A percentile compares a stretch with the other conserved stretches of the same genome.
Evolutionary conservation across 257 asterid species (phyloP).

Genomic region (Solanum raphanifolium): DNA sequence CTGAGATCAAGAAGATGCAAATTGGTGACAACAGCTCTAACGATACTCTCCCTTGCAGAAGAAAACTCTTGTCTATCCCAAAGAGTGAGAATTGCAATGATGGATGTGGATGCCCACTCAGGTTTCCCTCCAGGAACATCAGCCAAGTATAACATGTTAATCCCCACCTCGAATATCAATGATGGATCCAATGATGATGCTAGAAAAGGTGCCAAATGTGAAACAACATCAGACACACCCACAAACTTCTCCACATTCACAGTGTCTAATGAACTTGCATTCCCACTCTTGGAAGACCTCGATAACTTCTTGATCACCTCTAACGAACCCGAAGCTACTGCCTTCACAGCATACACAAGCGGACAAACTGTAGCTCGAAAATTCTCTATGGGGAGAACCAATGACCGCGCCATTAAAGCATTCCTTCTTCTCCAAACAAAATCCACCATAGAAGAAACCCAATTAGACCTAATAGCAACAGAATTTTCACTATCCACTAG

Average conservation of each 20-base stretch:
- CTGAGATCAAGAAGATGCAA: slow-evolving; percentile 88
- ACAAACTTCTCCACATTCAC: slow-evolving; percentile 59
- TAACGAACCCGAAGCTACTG: slow-evolving; percentile 69
- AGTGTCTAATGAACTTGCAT: slow-evolving; percentile 17
- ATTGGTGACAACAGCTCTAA: slow-evolving; percentile 82
- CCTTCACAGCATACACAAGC: slow-evolving; percentile 70
- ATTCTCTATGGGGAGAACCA: slow-evolving; percentile 72
- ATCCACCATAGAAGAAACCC: slow-evolving; percentile 76
- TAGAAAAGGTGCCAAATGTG: slow-evolving; percentile 81
- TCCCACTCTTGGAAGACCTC: slow-evolving; percentile 36
- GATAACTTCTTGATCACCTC: slow-evolving; percentile 70
- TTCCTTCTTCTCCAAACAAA: slow-evolving; percentile 67
- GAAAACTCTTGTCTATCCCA: slow-evolving; percentile 96
- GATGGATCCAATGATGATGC: slow-evolving; percentile 85
- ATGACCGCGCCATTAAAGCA: slow-evolving; percentile 57
- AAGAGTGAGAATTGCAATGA: slow-evolving; percentile 76
- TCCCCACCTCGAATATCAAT: slow-evolving; percentile 80
- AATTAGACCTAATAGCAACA: slow-evolving; percentile 71
- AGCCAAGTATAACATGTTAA: slow-evolving; percentile 84
- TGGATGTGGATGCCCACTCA: slow-evolving; percentile 85
- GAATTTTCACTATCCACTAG: slow-evolving; percentile 82
- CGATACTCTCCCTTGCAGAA: slow-evolving; percentile 85
- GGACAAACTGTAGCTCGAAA: slow-evolving; percentile 68
- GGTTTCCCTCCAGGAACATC: slow-evolving; percentile 95
- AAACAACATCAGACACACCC: slow-evolving; percentile 81